A percentile compares a stretch with the other conserved stretches of the same genome.
Evolutionary conservation across 192 early-diverging fungal genomes (phyloP).

Genomic region (Coemansia sp.): DNA sequence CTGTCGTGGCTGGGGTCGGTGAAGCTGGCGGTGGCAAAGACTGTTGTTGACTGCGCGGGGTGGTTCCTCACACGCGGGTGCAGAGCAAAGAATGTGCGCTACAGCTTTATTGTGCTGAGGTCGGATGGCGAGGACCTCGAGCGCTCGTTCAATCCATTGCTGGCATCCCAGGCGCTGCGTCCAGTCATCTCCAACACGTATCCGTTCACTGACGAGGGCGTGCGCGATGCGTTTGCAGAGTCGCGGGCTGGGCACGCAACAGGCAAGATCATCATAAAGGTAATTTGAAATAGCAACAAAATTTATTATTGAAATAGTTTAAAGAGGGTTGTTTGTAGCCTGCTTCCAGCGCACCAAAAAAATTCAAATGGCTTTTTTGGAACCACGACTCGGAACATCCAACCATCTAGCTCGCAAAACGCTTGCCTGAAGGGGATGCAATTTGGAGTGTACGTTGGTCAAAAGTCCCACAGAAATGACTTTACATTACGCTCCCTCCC

Average conservation of each 20-base stretch:
- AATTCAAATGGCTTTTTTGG: background rate
- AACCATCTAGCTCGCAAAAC: slow-evolving; percentile 1
- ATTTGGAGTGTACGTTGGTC: background rate
- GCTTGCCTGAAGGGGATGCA: background rate
- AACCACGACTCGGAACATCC: background rate
- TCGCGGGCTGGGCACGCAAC: slow-evolving; percentile 52
- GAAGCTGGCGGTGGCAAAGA: slow-evolving; percentile 18
- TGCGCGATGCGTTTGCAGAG: slow-evolving; percentile 42
- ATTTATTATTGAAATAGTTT: background rate
- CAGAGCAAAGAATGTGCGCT: slow-evolving; percentile 25
- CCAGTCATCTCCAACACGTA: slow-evolving; percentile 48
- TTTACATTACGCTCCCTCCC: background rate
- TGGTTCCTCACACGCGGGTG: slow-evolving; percentile 30
- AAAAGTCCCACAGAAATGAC: background rate
- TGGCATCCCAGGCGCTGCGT: slow-evolving; percentile 32
- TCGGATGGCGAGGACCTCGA: slow-evolving; percentile 44
- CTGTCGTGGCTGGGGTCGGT: slow-evolving; percentile 6
- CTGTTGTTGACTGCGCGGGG: background rate
- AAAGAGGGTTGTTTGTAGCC: slow-evolving; percentile 30
- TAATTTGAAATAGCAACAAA: slow-evolving; percentile 21
- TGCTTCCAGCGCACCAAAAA: slow-evolving; percentile 18
- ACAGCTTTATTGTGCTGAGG: slow-evolving; percentile 20
- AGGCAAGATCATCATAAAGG: slow-evolving; percentile 56
- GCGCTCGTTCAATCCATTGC: slow-evolving; percentile 43
- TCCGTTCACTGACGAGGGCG: slow-evolving; percentile 43